phyloP scores from a whole-genome alignment of 305 asterid genomes.

The Solanum hybrid region DNA sequence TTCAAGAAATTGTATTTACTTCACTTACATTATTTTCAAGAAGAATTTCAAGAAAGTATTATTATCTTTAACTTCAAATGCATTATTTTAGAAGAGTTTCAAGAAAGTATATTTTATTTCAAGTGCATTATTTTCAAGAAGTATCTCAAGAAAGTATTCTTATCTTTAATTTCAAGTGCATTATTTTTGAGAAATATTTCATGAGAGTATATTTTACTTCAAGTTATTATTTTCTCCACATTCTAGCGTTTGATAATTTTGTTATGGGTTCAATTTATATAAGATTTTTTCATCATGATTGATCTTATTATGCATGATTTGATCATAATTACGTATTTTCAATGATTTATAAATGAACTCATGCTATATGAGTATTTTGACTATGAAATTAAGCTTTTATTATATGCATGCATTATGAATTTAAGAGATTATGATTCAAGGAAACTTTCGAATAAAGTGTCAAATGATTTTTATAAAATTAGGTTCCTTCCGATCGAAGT shows the following conservation, averaged over 20 bases:
- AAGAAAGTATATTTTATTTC: background rate
- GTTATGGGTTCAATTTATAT: too few species aligned
- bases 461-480: too few species aligned
- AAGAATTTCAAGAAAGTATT: background rate
- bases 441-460: too few species aligned
- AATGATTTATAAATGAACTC: too few species aligned
- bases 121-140: background rate
- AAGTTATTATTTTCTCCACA: background rate
- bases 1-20: background rate
- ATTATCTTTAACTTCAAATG: background rate
- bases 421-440: too few species aligned
- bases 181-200: background rate
- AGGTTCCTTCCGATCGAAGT: too few species aligned
- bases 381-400: too few species aligned
- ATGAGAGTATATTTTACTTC: background rate
- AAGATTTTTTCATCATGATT: too few species aligned
- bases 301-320: too few species aligned
- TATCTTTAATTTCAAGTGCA: background rate
- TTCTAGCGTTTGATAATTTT: background rate
- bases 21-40: background rate
- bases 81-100: background rate
- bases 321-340: too few species aligned
- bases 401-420: too few species aligned
- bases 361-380: too few species aligned
- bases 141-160: background rate